Conservation (phyloP, 495 filamentous ascomycete genomes). For the Chaetomium tenue region DNA sequence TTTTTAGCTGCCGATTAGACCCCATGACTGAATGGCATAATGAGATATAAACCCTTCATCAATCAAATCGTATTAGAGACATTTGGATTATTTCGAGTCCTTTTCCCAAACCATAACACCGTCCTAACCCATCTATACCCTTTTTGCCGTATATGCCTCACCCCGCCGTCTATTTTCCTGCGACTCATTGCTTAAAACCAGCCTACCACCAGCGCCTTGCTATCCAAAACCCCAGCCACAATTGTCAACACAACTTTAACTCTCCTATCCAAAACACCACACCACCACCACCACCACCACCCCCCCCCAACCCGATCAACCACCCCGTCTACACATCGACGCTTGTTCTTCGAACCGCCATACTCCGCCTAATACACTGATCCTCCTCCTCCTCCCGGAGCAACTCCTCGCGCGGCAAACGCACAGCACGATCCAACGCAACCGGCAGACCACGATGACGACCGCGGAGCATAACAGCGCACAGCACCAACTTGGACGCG, state of each 20-base stretch:
- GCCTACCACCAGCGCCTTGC: neutral
- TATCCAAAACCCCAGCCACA: too few species aligned
- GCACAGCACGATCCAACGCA: constrained; percentile 74
- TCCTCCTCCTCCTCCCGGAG: constrained; percentile 48
- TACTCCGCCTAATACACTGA: constrained; percentile 39
- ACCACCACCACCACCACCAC: neutral
- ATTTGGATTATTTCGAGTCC: too few species aligned
- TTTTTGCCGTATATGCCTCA: neutral
- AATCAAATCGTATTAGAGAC: neutral
- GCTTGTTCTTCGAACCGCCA: constrained; percentile 36
- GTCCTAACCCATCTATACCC: too few species aligned
- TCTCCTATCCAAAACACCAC: neutral
- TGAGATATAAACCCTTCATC: neutral
- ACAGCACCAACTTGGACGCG: constrained; percentile 72
- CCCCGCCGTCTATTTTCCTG: neutral
- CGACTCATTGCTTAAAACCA: neutral
- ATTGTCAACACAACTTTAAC: neutral
- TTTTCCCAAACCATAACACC: too few species aligned
- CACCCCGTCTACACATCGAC: constrained; percentile 7
- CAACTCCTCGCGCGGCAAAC: constrained; percentile 63
- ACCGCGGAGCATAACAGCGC: constrained; percentile 74
- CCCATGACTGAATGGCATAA: neutral
- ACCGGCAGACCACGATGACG: constrained; percentile 78
- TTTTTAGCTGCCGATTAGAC: too few species aligned
- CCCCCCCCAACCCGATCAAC: too few species aligned